Percentiles rank a stretch among this genome's conserved stretches.
phyloP scores from a whole-genome alignment of 345 rosid genomes.

The Eucalyptus erythrocorys region DNA sequence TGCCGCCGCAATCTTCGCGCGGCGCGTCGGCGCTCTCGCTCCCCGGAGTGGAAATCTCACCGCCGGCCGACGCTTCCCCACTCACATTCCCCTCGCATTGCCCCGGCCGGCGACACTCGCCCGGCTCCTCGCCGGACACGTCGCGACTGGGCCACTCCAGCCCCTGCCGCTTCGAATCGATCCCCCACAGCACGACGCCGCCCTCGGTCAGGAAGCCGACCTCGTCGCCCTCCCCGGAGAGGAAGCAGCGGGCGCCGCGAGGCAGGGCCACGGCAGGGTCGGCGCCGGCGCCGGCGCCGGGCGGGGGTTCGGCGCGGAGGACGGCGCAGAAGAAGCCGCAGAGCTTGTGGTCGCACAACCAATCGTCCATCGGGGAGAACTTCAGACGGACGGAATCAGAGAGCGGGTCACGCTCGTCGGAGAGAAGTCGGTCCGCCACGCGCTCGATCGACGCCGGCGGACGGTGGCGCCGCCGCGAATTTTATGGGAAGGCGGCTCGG shows the following conservation, averaged over 20 bases:
- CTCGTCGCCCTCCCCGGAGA: constrained; percentile 20
- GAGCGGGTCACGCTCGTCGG: background rate
- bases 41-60: background rate
- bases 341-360: constrained; percentile 31
- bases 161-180: background rate
- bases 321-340: constrained; percentile 69
- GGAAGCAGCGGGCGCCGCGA: constrained; percentile 29
- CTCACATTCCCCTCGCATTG: background rate
- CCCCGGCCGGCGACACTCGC: background rate
- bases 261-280: background rate
- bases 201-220: constrained; percentile 31
- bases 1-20: background rate
- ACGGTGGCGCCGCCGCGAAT: background rate
- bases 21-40: background rate
- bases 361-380: background rate
- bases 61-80: background rate
- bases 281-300: background rate
- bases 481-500: background rate
- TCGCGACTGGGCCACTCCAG: background rate
- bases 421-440: background rate
- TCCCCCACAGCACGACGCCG: constrained; percentile 25
- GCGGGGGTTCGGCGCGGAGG: constrained; percentile 12
- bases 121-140: background rate
- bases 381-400: background rate
- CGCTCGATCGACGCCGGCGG: background rate